Conservation (phyloP, 805 yeast species). For the Candida sithepensis region DNA sequence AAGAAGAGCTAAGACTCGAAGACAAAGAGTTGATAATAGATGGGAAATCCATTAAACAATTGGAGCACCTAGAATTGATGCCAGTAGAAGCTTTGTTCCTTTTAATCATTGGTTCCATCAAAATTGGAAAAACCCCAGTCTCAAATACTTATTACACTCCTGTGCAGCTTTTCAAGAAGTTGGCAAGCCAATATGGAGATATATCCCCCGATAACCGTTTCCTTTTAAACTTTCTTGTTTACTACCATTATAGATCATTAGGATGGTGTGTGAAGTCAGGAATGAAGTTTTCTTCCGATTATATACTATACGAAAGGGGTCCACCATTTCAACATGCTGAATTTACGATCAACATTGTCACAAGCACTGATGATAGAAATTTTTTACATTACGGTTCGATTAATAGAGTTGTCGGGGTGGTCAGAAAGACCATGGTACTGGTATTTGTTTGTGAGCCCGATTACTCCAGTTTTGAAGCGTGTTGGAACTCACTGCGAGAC, state of each 20-base stretch:
- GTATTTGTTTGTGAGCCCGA: slow-evolving; percentile 60
- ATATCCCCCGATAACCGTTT: slow-evolving; percentile 35
- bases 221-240: slow-evolving; percentile 60
- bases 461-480: slow-evolving; percentile 26
- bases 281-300: slow-evolving; percentile 88
- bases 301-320: slow-evolving; percentile 78
- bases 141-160: slow-evolving; percentile 1
- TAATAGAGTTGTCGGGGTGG: slow-evolving; percentile 83
- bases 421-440: slow-evolving; percentile 71
- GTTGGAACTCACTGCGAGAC: slow-evolving; percentile 14
- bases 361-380: slow-evolving; percentile 6
- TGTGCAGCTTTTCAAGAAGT: slow-evolving; percentile 11
- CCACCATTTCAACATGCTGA: slow-evolving; percentile 97
- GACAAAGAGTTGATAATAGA: slow-evolving; percentile 33
- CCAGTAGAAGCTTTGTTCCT: slow-evolving; percentile 76
- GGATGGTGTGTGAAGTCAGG: slow-evolving; percentile 97
- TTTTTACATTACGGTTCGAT: slow-evolving; percentile 66
- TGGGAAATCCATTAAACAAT: slow-evolving; percentile 17
- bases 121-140: slow-evolving; percentile 4
- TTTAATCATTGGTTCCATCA: slow-evolving; percentile 36
- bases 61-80: slow-evolving; percentile 64
- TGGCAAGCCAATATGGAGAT: slow-evolving; percentile 12
- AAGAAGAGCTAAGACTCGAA: slow-evolving; percentile 30
- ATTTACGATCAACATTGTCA: slow-evolving; percentile 48
- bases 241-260: slow-evolving; percentile 79